Base-by-base conservation (phyloP, 2,329 filamentous ascomycete genomes). In the Fusarium sp. region DNA sequence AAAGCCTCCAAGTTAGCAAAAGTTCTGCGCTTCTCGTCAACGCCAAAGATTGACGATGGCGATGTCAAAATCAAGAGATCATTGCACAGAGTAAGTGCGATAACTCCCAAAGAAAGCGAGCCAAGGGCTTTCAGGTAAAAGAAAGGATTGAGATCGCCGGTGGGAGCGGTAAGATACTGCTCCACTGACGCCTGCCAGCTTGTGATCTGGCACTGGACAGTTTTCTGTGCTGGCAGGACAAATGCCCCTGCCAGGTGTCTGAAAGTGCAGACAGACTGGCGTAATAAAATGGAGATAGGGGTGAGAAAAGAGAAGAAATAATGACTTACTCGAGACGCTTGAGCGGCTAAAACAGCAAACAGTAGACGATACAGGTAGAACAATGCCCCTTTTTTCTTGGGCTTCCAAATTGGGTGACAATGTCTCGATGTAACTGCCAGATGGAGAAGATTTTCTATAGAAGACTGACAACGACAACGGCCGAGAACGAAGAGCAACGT, bases 351-450 rank as follows among this genome's bases (percentile, higher is more conserved):
- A 77, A 78, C 76, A 73, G 76, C 75, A 76, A 76, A 78, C 60
- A 71, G 73, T 82, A 82, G 76, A 36, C 46, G 20, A 43, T 64
- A 48, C 20, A 53, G 68, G 78, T 20, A 55, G 81, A 83, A 82
- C 74, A 81, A 77, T 74, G 59, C 63, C 72, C 65, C 59, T 55
- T 53, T 53, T 38, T 31, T 53, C 28, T 45, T 36, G 66, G 71
- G 58, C 68, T 69, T 68, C 69, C 68, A 77, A 75, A 46, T 66
- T 45, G 22, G 49, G 57, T 48, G 48, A 31, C 28, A 44, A 61
- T 49, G 42, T 22, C 45, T 66, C 20, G 44, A 64, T 51, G 45
- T 24, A 40, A 54, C 57, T 58, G 62, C 56, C 63, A 59, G 60
- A 42, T 52, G 53, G 63, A 20, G 53, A 61, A 46, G 39, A 56